A percentile compares a stretch with the other conserved stretches of the same genome.
phyloP scores from a whole-genome alignment of 352 stramenopile genomes.

The Globisporangium rhizosaccharum region DNA sequence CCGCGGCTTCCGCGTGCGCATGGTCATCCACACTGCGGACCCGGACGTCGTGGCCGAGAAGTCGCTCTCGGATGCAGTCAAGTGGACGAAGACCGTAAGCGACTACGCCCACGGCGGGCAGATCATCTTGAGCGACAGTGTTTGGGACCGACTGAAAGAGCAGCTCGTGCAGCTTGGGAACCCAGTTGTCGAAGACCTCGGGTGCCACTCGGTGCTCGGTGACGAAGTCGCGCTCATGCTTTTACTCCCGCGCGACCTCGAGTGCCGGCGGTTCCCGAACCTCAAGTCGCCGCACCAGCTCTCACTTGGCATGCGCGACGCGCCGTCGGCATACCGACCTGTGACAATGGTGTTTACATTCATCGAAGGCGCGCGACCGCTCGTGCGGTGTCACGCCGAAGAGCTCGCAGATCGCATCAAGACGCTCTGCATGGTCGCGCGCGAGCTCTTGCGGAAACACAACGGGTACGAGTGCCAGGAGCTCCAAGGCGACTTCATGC shows the following conservation, averaged over 20 bases:
- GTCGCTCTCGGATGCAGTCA: constrained; percentile 65
- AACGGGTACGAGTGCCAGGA: constrained; percentile 88
- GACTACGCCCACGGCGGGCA: constrained; percentile 81
- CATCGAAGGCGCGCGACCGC: constrained; percentile 76
- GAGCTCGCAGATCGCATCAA: constrained; percentile 83
- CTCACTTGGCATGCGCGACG: constrained; percentile 75
- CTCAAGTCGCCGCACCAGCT: constrained; percentile 74
- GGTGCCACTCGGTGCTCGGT: constrained; percentile 61
- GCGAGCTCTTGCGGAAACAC: constrained; percentile 68
- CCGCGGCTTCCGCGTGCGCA: constrained; percentile 77
- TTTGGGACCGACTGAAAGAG: constrained; percentile 84
- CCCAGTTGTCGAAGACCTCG: constrained; percentile 82
- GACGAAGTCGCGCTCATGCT: constrained; percentile 81
- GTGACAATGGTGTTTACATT: constrained; percentile 90
- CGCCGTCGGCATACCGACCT: constrained; percentile 65
- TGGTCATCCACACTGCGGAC: constrained; percentile 81
- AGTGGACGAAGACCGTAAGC: constrained; percentile 83
- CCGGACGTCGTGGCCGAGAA: constrained; percentile 44
- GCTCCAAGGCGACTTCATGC: constrained; percentile 86
- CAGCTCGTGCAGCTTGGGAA: constrained; percentile 85
- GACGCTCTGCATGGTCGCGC: constrained; percentile 70
- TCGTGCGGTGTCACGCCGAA: constrained; percentile 80
- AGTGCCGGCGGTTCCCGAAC: constrained; percentile 62
- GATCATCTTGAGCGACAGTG: constrained; percentile 79
- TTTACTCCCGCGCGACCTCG: constrained; percentile 69